Evolutionary conservation across 306 rosid genomes (phyloP).

Genomic region (Rosa rugosa): DNA sequence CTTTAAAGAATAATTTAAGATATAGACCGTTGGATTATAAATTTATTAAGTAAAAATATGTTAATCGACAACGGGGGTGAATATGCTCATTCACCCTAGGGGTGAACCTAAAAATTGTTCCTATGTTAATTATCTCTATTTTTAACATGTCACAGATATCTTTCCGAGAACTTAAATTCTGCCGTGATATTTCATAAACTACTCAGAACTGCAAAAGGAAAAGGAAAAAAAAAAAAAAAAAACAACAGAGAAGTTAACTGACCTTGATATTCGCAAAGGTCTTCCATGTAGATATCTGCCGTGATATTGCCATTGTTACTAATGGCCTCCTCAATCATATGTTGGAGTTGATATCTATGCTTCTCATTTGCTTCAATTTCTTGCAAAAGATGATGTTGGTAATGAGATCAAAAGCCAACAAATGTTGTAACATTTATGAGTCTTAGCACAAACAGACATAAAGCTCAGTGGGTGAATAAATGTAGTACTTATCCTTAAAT

Average conservation of each 20-base stretch:
- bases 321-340: slow-evolving; percentile 59
- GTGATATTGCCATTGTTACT: slow-evolving; percentile 48
- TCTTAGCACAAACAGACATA: neutral
- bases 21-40: too few relatives aligned
- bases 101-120: too few relatives aligned
- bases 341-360: slow-evolving; percentile 53
- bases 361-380: slow-evolving; percentile 64
- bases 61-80: too few relatives aligned
- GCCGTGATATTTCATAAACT: neutral
- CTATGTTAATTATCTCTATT: neutral
- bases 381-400: slow-evolving; percentile 27
- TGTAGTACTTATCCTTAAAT: too few relatives aligned
- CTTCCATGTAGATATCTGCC: slow-evolving; percentile 57
- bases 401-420: slow-evolving; percentile 15
- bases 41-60: too few relatives aligned
- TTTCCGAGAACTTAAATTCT: neutral
- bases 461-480: too few relatives aligned
- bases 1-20: too few relatives aligned
- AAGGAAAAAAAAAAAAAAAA: neutral
- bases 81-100: too few relatives aligned
- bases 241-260: slow-evolving; percentile 13
- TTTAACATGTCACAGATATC: neutral
- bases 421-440: neutral
- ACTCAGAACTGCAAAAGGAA: neutral
- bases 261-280: slow-evolving; percentile 74